Conservation (phyloP, 306 rosid genomes). For the Bauhinia variegata region DNA sequence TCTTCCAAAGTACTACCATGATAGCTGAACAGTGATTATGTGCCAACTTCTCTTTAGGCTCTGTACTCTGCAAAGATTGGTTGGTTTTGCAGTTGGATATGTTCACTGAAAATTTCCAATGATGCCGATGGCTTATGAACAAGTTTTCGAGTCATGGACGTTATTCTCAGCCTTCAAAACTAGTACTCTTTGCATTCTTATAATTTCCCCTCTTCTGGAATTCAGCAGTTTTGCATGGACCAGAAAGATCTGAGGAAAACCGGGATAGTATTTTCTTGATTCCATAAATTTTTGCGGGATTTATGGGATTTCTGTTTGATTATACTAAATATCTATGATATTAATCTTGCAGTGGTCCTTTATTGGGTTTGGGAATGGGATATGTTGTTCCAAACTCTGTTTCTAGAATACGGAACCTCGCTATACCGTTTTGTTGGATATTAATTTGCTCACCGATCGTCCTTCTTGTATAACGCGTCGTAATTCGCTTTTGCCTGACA, state of each 20-base stretch:
- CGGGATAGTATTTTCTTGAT: constrained; percentile 1
- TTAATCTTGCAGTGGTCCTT: constrained; percentile 33
- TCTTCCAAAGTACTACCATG: not conserved
- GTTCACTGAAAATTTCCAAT: not conserved
- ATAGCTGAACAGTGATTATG: no score
- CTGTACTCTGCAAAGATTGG: not conserved
- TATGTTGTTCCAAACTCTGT: constrained; percentile 30
- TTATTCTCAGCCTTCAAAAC: not conserved
- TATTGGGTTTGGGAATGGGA: not conserved
- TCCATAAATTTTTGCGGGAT: constrained; percentile 43
- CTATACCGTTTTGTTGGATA: not conserved
- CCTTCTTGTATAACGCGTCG: not conserved
- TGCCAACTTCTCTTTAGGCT: not conserved
- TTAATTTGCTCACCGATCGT: not conserved
- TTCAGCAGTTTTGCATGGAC: no score
- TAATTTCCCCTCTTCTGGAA: not conserved
- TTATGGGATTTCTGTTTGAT: constrained; percentile 41
- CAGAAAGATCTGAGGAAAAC: not conserved
- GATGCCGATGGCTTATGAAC: not conserved
- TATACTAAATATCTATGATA: constrained; percentile 25
- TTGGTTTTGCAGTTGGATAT: not conserved
- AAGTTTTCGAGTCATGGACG: not conserved
- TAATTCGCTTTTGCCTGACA: constrained; percentile 24
- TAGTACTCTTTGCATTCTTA: not conserved
- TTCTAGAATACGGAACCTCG: constrained; percentile 31